Evolutionary conservation across 371 early-diverging fungal genomes (phyloP).

Genomic region (Mortierella sp.): DNA sequence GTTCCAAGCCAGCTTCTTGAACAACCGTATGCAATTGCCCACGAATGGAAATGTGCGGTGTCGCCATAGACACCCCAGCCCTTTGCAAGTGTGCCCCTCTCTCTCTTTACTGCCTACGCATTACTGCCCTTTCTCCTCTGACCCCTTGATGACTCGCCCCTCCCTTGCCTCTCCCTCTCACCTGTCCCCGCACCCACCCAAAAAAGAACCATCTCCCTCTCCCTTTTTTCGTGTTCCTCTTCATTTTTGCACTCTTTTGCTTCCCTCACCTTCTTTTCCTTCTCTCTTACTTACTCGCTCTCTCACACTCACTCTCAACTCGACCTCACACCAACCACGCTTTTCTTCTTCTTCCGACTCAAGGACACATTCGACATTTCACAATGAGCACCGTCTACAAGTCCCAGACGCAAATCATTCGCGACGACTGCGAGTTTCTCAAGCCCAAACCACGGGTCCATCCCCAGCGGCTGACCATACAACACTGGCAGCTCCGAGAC

Average conservation of each 20-base stretch:
- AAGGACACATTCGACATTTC: background rate
- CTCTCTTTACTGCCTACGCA: background rate
- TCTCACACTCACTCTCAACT: background rate
- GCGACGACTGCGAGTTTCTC: slow-evolving; percentile 59
- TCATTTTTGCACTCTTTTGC: background rate
- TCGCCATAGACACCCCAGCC: background rate
- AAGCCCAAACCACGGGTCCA: slow-evolving; percentile 62
- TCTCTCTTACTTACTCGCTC: too few relatives aligned
- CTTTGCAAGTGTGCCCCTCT: background rate
- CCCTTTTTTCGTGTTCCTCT: background rate
- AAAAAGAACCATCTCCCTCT: background rate
- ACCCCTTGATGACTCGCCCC: background rate
- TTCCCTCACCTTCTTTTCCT: background rate
- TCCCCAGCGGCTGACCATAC: slow-evolving; percentile 70
- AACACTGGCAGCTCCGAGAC: slow-evolving; percentile 94
- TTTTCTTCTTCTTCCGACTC: background rate
- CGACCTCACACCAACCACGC: background rate
- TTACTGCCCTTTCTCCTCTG: too few relatives aligned
- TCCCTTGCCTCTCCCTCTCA: background rate
- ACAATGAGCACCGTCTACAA: slow-evolving; percentile 28
- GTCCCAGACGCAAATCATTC: slow-evolving; percentile 38
- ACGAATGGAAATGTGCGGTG: background rate
- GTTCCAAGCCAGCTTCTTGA: too few relatives aligned
- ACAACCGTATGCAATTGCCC: too few relatives aligned
- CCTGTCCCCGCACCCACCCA: too few relatives aligned